Base-by-base conservation (phyloP, 257 asterid species). In the Buddleja alternifolia region DNA sequence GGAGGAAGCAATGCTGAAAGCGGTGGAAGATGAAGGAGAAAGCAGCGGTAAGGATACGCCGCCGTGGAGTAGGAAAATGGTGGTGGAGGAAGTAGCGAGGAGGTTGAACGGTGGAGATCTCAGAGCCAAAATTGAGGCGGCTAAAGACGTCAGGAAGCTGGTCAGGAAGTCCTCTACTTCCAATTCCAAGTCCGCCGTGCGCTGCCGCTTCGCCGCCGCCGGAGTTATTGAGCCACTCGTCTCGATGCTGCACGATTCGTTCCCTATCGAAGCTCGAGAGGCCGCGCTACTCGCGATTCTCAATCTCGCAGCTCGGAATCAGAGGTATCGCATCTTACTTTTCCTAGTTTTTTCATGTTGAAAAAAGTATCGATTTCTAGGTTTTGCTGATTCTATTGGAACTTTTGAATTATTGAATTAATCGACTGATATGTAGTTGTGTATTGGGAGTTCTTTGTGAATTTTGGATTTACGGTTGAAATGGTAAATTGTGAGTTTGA, bases 261-360 rank as follows among this genome's bases (percentile, higher is more conserved):
- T 75, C 36, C 79, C 90, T 15, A 74, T 87, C 32, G 75, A 75
- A 11, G 93, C 96, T 71, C 92, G 96, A 16, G 97, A 92, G 76
- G 77, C 95, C 23, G 93, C 95, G 23, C 86, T 91, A 2, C 86
- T 91, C 42, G 97, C 97, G 54, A 88, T 91, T 76, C 96, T 91
- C 73, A 91, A 91, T 75, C 95, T 91, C 72, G 97, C 97, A 36
- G 95, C 86, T 63, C 96, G 97, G 32, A 78, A 91, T 77, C 91
- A 83, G 75, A 78, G 90, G 97, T 89, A 10, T 17, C 16, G 21
- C 45, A 47, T 51, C 42, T 63, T 36, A 29, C 62, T 44, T 47
- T 60, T 59, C 2, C n/a, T 1, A 8, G n/a, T 25, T 60, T 58
- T 16, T 29, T 29, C 34, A 12, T n/a, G 21, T 58, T 58, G 62